These are phyloP conservation scores for Candida tallmaniae DNA, from an alignment of 805 yeast species.

Conservation along the genomic window DNA sequence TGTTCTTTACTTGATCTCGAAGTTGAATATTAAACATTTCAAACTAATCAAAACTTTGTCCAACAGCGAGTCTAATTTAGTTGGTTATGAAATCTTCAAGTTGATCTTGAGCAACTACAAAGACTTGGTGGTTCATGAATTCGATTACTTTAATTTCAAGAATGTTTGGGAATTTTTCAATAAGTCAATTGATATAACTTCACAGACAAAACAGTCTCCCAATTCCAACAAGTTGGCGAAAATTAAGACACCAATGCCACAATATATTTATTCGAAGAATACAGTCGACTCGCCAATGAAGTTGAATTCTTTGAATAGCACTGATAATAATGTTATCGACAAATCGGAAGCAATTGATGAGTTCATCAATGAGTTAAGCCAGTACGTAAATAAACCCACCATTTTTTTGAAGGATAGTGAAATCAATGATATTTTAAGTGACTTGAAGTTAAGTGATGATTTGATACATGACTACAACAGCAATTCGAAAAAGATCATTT, in stretches of 20 bases:
- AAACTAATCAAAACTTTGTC: conserved; percentile 31
- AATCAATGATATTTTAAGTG: conserved; percentile 3
- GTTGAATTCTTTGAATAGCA: conserved; percentile 4
- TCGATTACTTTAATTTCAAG: conserved; percentile 27
- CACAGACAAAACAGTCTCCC: background rate
- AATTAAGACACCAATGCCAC: conserved; percentile 8
- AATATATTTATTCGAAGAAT: conserved; percentile 18
- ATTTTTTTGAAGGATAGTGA: conserved; percentile 6
- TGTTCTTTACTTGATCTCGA: conserved; percentile 30
- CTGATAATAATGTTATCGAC: conserved; percentile 6
- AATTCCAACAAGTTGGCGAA: conserved; percentile 1
- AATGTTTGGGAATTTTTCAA: conserved; percentile 32
- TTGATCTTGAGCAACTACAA: conserved; percentile 29
- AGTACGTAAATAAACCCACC: conserved; percentile 12
- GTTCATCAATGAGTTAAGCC: conserved; percentile 25
- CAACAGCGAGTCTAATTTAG: conserved; percentile 23
- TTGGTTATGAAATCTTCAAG: conserved; percentile 33
- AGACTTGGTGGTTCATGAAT: conserved; percentile 31
- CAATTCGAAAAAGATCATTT: conserved; percentile 5
- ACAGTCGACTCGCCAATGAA: conserved; percentile 33
- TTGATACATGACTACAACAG: conserved; percentile 3
- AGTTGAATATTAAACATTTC: conserved; percentile 27
- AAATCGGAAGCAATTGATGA: conserved; percentile 9
- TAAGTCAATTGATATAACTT: conserved; percentile 5
- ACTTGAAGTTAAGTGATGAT: conserved; percentile 9